Evolutionary conservation across 2,329 filamentous ascomycete species (phyloP).

Genomic region (Stagonosporopsis rhizophila): DNA sequence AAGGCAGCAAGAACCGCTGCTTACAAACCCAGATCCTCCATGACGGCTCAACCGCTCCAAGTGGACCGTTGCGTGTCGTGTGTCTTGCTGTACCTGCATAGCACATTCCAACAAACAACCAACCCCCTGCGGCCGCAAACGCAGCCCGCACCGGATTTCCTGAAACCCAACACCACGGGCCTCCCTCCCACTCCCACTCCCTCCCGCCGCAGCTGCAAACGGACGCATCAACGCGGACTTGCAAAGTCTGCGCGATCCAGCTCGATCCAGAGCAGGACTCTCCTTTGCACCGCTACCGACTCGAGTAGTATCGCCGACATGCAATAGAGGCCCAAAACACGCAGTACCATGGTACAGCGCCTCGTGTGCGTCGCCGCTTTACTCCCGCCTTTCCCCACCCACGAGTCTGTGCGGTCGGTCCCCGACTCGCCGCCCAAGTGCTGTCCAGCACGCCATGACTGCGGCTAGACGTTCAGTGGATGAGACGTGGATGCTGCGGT

Average conservation of each 20-base stretch:
- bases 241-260: constrained; percentile 8
- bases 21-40: not conserved
- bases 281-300: not conserved
- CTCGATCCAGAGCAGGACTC: constrained; percentile 2
- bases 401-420: no score
- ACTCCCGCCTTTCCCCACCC: constrained; percentile 11
- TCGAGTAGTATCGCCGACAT: constrained; percentile 1
- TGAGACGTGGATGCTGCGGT: no score
- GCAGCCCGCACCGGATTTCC: constrained; percentile 1
- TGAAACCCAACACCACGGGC: constrained; percentile 8
- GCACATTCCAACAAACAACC: constrained; percentile 2
- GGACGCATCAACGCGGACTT: no score
- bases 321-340: constrained; percentile 1
- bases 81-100: no score
- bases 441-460: no score
- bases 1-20: no score
- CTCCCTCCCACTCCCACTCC: constrained; percentile 15
- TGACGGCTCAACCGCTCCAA: not conserved
- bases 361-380: constrained; percentile 18
- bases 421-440: no score
- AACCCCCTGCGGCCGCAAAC: constrained; percentile 7
- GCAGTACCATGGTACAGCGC: constrained; percentile 13
- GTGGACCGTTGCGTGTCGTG: no score
- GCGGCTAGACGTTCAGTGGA: no score
- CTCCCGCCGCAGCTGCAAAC: constrained; percentile 12